phyloP scores from a whole-genome alignment of 495 filamentous ascomycete genomes.

The Penicillium bialowiezense region DNA sequence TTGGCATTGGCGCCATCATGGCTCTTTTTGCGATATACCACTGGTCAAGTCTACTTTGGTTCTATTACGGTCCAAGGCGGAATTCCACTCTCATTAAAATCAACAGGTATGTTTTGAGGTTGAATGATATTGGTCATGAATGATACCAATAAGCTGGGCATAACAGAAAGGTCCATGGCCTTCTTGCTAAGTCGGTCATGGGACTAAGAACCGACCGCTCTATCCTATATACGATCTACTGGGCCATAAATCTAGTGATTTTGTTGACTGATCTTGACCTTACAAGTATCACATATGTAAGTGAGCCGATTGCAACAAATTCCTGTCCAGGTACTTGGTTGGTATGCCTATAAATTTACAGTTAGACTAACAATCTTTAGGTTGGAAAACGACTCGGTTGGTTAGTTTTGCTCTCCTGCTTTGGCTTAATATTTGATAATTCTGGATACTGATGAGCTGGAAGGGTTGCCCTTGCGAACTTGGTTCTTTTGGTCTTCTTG shows the following conservation, averaged over 20 bases:
- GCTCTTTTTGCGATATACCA: slow-evolving; percentile 49
- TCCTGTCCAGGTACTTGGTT: background rate
- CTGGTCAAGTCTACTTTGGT: slow-evolving; percentile 35
- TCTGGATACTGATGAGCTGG: background rate
- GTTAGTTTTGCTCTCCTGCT: too few species aligned
- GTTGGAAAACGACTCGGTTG: slow-evolving; percentile 5
- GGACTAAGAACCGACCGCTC: slow-evolving; percentile 37
- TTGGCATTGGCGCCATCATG: slow-evolving; percentile 44
- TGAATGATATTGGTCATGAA: background rate
- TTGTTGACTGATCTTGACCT: slow-evolving; percentile 31
- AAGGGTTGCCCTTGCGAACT: slow-evolving; percentile 54
- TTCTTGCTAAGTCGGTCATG: background rate
- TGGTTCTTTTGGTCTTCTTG: slow-evolving; percentile 54
- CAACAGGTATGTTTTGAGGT: slow-evolving; percentile 3
- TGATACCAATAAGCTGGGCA: background rate
- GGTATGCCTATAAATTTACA: background rate
- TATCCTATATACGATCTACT: slow-evolving; percentile 43
- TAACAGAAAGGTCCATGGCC: background rate
- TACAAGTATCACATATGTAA: background rate
- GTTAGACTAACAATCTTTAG: background rate
- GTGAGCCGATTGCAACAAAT: background rate
- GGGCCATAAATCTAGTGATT: slow-evolving; percentile 49
- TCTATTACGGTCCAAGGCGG: background rate
- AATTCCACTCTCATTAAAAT: background rate
- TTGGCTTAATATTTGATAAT: too few species aligned